Evolutionary conservation across 2,329 filamentous ascomycete species (phyloP).

Genomic region (Rhynchosporium secalis): DNA sequence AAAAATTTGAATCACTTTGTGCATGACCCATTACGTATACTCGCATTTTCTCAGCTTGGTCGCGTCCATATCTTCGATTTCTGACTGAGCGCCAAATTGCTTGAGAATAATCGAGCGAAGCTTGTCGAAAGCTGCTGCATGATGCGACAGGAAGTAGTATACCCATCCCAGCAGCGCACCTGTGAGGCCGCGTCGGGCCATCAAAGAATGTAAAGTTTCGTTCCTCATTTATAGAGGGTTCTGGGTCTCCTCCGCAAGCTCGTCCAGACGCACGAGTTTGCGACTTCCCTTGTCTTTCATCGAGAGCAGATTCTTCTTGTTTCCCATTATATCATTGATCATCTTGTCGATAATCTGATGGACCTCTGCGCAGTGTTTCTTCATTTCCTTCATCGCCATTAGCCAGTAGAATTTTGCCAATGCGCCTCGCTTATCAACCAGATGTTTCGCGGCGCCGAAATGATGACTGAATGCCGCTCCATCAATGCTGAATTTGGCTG

Average conservation of each 20-base stretch:
- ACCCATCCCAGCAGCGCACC: conserved; percentile 51
- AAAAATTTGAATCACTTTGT: conserved; percentile 48
- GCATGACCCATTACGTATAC: conserved; percentile 31
- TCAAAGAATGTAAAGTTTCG: conserved; percentile 40
- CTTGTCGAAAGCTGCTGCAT: conserved; percentile 43
- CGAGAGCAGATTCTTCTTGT: conserved; percentile 7
- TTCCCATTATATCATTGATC: conserved; percentile 21
- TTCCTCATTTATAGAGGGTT: conserved; percentile 28
- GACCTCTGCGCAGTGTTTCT: conserved; percentile 31
- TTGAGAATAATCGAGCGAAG: conserved; percentile 45
- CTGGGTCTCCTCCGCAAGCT: conserved; percentile 40
- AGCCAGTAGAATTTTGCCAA: conserved; percentile 48
- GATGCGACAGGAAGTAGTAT: conserved; percentile 45
- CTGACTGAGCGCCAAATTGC: conserved; percentile 38
- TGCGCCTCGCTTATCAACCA: conserved; percentile 43
- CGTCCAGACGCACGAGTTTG: conserved; percentile 49
- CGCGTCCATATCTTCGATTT: conserved; percentile 15
- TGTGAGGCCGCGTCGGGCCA: conserved; percentile 57
- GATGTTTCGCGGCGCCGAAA: conserved; percentile 37
- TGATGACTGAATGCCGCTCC: conserved; percentile 18
- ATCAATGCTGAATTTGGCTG: conserved; percentile 26
- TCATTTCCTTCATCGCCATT: conserved; percentile 40
- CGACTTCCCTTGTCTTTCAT: conserved; percentile 24
- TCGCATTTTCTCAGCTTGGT: conserved; percentile 26
- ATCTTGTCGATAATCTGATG: conserved; percentile 28